Evolutionary conservation across 1,284 basidiomycete species (phyloP).

Genomic region (Cystobasidiaceae sp.): DNA sequence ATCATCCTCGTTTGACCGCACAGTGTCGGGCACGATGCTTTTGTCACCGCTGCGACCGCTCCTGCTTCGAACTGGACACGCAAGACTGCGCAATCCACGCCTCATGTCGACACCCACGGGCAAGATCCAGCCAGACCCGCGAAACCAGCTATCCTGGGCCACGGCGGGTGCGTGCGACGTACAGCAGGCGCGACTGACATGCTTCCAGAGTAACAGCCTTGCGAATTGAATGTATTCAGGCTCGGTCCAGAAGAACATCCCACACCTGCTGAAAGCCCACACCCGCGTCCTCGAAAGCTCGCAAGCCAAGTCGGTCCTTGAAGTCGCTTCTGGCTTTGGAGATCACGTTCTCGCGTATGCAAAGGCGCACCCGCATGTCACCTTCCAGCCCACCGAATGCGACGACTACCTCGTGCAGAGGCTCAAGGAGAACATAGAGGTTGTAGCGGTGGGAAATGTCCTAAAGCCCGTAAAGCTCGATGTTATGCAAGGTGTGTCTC

Average conservation of each 20-base stretch:
- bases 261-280: slow-evolving; percentile 6
- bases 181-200: neutral
- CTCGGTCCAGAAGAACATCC: slow-evolving; percentile 25
- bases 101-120: too few relatives aligned
- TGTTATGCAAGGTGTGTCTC: neutral
- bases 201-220: neutral
- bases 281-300: neutral
- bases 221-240: neutral
- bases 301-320: slow-evolving; percentile 1
- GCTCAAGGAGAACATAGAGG: neutral
- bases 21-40: too few relatives aligned
- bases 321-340: slow-evolving; percentile 26
- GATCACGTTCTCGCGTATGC: slow-evolving; percentile 26
- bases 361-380: neutral
- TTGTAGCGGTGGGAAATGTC: neutral
- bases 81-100: too few relatives aligned
- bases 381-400: slow-evolving; percentile 23
- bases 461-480: slow-evolving; percentile 10
- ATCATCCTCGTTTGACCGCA: too few relatives aligned
- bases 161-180: slow-evolving; percentile 8
- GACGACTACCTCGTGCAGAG: slow-evolving; percentile 18
- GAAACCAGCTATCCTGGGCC: slow-evolving; percentile 23
- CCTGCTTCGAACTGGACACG: too few relatives aligned
- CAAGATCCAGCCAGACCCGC: slow-evolving; percentile 14
- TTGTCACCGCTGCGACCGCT: too few relatives aligned